Percentiles rank a stretch among this genome's conserved stretches.
Conservation (phyloP, 495 filamentous ascomycete genomes). For the Cairneyella variabilis region DNA sequence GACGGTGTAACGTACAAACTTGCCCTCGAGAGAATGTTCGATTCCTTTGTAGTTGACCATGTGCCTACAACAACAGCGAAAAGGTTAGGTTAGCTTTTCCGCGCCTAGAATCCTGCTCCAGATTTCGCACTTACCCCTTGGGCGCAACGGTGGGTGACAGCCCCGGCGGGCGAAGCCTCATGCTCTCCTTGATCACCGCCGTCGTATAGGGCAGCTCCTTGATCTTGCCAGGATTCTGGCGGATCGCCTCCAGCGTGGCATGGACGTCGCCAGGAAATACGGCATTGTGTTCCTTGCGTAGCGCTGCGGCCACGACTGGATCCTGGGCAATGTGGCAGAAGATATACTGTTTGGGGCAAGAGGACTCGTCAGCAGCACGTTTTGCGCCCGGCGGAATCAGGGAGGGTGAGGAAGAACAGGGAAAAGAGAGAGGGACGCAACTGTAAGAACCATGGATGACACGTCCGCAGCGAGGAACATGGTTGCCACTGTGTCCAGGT, state of each 20-base stretch:
- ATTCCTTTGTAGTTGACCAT: neutral
- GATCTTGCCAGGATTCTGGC: constrained; percentile 4
- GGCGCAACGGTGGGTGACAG: neutral
- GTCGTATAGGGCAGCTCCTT: constrained; percentile 4
- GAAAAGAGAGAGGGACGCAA: neutral
- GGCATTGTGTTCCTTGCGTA: constrained; percentile 4
- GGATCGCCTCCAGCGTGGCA: neutral
- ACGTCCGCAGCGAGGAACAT: constrained; percentile 6
- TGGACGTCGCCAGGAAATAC: constrained; percentile 3
- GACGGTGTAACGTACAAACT: neutral
- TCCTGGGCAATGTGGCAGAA: constrained; percentile 2
- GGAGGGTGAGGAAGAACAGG: neutral
- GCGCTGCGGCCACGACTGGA: neutral
- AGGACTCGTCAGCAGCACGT: too few species aligned
- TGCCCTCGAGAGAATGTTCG: neutral
- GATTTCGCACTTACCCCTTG: neutral
- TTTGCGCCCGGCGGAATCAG: too few species aligned
- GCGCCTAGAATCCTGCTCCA: neutral
- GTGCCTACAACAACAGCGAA: neutral
- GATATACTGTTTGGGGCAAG: neutral
- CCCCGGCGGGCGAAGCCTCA: neutral
- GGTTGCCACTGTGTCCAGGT: neutral
- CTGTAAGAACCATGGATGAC: constrained; percentile 5
- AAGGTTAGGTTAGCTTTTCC: neutral
- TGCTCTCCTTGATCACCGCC: constrained; percentile 8